Conservation (phyloP, 179 eudicot genomes). For the Vitellaria paradoxa region DNA sequence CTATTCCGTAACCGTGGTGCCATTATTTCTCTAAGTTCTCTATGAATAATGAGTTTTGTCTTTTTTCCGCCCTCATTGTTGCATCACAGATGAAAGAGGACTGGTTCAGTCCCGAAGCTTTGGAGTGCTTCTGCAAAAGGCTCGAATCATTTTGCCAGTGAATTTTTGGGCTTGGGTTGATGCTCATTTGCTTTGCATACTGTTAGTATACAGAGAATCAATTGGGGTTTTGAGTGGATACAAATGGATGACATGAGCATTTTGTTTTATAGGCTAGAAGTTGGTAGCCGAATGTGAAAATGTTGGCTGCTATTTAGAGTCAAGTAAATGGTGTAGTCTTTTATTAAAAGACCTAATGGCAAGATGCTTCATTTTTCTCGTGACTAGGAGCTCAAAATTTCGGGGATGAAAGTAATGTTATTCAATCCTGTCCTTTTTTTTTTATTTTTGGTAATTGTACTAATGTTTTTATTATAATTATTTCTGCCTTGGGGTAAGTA, state of each 20-base stretch:
- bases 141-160: neutral
- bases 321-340: neutral
- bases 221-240: neutral
- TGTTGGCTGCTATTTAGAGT: neutral
- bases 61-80: neutral
- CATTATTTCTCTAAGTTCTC: neutral
- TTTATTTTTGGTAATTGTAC: too few species aligned
- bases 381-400: too few species aligned
- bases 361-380: too few species aligned
- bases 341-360: neutral
- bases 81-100: slow-evolving; percentile 43
- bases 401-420: too few species aligned
- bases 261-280: neutral
- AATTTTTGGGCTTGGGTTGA: neutral
- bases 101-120: slow-evolving; percentile 46
- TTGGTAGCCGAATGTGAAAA: neutral
- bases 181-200: neutral
- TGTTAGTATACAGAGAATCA: neutral
- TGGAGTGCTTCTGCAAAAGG: slow-evolving; percentile 35
- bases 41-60: neutral
- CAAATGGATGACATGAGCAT: neutral
- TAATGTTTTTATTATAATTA: too few species aligned
- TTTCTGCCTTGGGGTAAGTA: too few species aligned
- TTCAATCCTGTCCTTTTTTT: too few species aligned
- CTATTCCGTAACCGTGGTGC: neutral